Evolutionary conservation across 495 filamentous ascomycete species (phyloP), one percentile per base, ranked within the genome.

Genomic region (Annulohypoxylon maeteangense): DNA sequence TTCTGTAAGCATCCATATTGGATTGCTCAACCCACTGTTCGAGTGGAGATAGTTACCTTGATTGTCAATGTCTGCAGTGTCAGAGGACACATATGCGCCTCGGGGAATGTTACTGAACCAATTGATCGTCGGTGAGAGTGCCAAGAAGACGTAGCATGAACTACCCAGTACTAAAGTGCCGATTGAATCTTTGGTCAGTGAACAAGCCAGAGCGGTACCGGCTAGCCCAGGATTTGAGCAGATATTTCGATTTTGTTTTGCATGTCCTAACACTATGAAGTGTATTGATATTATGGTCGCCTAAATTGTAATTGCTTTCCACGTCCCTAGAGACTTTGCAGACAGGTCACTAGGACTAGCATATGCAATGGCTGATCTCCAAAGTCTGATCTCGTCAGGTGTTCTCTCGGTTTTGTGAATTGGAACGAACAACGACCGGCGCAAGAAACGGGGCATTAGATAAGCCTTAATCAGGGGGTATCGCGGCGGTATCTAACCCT

Each of bases 401-500:
- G 7, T 18, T 32, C 7, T 20, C 12, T 40, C 4, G 14, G 10
- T 56, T 31, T 29, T 5, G 6, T 47, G 27, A 18, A 20, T 23
- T 18, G 23, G 57, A 29, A 32, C 25, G 40, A 59, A 31, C 23
- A 12, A 38, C 27, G 56, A 18, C 22, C 27, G 42, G 57, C 50
- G 57, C 16, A 23, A 61, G 29, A 61, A 34, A 61, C 42, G 57
- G 42, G 1, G 25, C 11, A 7, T 48, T 27, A 61, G 57, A 61
- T 61, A 61, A 61, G 56, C 36, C 16, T 44, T 59, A 32, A 32
- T 16, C 48, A 27, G 23, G 61, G 45, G 32, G 18, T 44, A 31
- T 54, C 25, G 34, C 16, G 23, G 61, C 31, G 32, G 18, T 44
- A 31, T 54, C 25, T 38, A 20, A 8, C 5, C 14, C 36, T 23